Evolutionary conservation across 805 yeast genomes (phyloP), one percentile per base, ranked within the genome.

Genomic region (Lachancea fermentati): DNA sequence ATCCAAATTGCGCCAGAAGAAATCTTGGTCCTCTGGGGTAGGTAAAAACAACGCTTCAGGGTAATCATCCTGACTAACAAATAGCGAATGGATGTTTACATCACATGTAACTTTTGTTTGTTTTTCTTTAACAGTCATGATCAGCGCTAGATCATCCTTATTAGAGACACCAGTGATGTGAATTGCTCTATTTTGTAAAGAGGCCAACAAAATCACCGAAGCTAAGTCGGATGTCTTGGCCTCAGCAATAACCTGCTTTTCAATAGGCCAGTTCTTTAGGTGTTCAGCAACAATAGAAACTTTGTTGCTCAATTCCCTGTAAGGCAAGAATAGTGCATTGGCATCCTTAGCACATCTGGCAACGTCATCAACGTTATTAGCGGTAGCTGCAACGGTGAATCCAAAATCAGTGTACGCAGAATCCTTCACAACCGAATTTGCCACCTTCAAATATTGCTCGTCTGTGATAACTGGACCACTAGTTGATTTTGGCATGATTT

Each of bases 181-280:
- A 49, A 91, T 82, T 30, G 87, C 71, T 57, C 95, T 77, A 66
- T 70, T 75, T 71, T 85, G 88, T 59, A 91, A 74, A 19, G 96
- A 84, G 32, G 97, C 95, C 66, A 91, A 71, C 56, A 91, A 74
- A 60, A 91, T 69, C 33, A 89, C 82, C 3, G 96, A 85, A n/a
- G 97, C 97, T 57, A 91, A 72, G 56, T 87, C 91, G 30, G 96
- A 85, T 18, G 91, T 81, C 61, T 78, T 80, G 36, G 97, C 96
- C 65, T 91, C 97, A 31, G 96, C 87, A 48, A 89, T 74, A 45
- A 91, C 82, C 44, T 93, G 91, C 68, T 87, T 88, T 54, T 65
- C 65, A 37, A 73, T 71, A 39, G 96, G 95, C 96, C 97, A 89
- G 26, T 77, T 68, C 47, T 81, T 78, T 55, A 88, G 79, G 53